phyloP scores from a whole-genome alignment of 2,329 filamentous ascomycete genomes.

The Cyclaneusma minus region DNA sequence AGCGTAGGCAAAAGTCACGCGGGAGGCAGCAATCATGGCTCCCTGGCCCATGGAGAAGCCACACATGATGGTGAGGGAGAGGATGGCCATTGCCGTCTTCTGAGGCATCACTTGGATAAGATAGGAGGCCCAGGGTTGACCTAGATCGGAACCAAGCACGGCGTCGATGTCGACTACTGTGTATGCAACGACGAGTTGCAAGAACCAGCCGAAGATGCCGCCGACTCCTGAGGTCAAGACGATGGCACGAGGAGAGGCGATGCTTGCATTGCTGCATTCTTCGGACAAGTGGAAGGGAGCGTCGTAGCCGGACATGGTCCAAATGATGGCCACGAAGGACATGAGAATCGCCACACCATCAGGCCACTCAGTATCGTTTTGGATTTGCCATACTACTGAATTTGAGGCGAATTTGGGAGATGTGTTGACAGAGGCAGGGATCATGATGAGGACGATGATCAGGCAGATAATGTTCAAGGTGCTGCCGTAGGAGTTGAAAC shows the following conservation, averaged over 20 bases:
- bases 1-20: slow-evolving; percentile 55
- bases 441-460: slow-evolving; percentile 50
- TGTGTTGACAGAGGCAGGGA: slow-evolving; percentile 38
- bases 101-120: slow-evolving; percentile 47
- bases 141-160: slow-evolving; percentile 43
- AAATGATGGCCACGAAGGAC: slow-evolving; percentile 56
- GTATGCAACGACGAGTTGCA: slow-evolving; percentile 58
- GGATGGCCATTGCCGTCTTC: slow-evolving; percentile 39
- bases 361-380: slow-evolving; percentile 51
- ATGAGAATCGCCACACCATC: slow-evolving; percentile 53
- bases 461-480: slow-evolving; percentile 57
- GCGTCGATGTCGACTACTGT: slow-evolving; percentile 44
- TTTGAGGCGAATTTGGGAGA: slow-evolving; percentile 41
- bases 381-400: slow-evolving; percentile 47
- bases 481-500: slow-evolving; percentile 54
- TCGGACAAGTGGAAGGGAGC: slow-evolving; percentile 58
- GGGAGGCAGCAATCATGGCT: slow-evolving; percentile 47
- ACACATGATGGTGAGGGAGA: slow-evolving; percentile 46
- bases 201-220: slow-evolving; percentile 53
- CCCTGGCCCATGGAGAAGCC: slow-evolving; percentile 57
- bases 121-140: slow-evolving; percentile 53
- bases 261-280: slow-evolving; percentile 57
- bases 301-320: slow-evolving; percentile 55
- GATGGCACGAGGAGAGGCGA: slow-evolving; percentile 57
- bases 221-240: slow-evolving; percentile 52